Percentiles rank a stretch among this genome's conserved stretches.
These are phyloP conservation scores for Ochromonas danica DNA, from an alignment of 108 stramenopile species.

Conservation along the genomic window DNA sequence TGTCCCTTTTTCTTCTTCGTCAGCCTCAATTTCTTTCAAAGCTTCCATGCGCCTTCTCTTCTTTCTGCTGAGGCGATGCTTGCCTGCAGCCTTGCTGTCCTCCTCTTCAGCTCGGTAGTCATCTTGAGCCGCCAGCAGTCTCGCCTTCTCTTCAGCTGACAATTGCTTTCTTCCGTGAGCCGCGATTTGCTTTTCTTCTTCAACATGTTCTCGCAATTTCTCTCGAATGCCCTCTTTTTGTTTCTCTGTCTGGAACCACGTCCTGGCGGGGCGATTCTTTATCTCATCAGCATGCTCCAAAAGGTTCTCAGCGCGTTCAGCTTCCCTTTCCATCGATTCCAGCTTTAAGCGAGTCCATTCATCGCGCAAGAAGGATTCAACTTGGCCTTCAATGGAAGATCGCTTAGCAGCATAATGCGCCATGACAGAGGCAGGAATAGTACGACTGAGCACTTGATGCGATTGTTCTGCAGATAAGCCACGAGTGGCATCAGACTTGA, in stretches of 20 bases:
- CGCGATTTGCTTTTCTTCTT: constrained; percentile 35
- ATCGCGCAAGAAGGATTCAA: constrained; percentile 46
- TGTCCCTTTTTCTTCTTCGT: constrained; percentile 32
- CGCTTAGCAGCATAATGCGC: constrained; percentile 46
- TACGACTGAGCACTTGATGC: constrained; percentile 39
- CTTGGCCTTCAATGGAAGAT: constrained; percentile 41
- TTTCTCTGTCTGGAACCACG: constrained; percentile 53
- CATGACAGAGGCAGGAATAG: constrained; percentile 42
- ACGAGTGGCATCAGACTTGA: constrained; percentile 31
- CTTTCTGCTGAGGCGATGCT: constrained; percentile 55
- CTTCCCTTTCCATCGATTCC: constrained; percentile 53
- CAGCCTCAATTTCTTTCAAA: constrained; percentile 47
- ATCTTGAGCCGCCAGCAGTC: constrained; percentile 18
- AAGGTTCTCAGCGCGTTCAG: constrained; percentile 51
- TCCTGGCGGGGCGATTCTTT: constrained; percentile 38
- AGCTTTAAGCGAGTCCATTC: constrained; percentile 51
- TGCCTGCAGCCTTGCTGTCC: constrained; percentile 50
- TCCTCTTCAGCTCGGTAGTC: constrained; percentile 35
- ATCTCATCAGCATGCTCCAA: constrained; percentile 58
- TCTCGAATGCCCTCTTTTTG: not conserved
- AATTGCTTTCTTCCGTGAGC: constrained; percentile 29
- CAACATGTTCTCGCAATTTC: not conserved
- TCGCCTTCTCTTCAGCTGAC: not conserved
- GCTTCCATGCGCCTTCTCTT: constrained; percentile 57
- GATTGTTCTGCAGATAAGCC: constrained; percentile 16